Evolutionary conservation across 257 asterid species (phyloP), one percentile per base, ranked within the genome.

Genomic region (Nicotiana tabacum): DNA sequence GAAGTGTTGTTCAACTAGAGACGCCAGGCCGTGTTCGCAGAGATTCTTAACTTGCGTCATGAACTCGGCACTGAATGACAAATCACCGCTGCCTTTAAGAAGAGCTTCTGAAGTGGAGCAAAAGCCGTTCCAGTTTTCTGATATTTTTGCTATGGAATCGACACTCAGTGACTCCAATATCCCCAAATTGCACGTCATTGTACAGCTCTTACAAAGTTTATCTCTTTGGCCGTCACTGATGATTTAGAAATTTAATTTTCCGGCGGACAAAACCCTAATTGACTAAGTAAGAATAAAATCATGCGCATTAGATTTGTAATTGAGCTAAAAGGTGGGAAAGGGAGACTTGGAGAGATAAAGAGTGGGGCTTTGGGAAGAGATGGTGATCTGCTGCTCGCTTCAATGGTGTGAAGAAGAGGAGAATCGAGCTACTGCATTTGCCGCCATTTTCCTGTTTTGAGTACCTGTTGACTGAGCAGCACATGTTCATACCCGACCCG

Each of bases 1-100:
- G 83, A 96, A 93, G 85, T 93, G 97, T 35, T 94, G 93, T 48
- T 89, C 82, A 39, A 92, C 84, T 8, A 96, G 92, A 81, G 95
- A 86, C 68, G 91, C 85, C 18, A 96, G 95, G 48, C 97, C 99
- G 46, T 56, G 85, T 65, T 82, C 77, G 86, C 91, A 89, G 16
- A 94, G 91, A 77, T 76, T 85, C 58, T 84, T 93, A 83, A 89
- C 90, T 56, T 83, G 89, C 56, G 87, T 81, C 84, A 78, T 85
- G 21, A 94, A 87, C 78, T 88, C 90, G 15, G 91, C 81, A 43
- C 89, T 82, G 46, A 82, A 82, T 64, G 90, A 88, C 39, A 87
- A 82, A 82, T 90, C 90, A 57, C 86, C 89, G 64, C 77, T 89
- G 68, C 92, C 92, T 33, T 87, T 82, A 2, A 92, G 86, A 77